These are phyloP conservation scores for Irpex rosettiformis DNA, from an alignment of 1,284 basidiomycete genomes.

Conservation along the genomic window DNA sequence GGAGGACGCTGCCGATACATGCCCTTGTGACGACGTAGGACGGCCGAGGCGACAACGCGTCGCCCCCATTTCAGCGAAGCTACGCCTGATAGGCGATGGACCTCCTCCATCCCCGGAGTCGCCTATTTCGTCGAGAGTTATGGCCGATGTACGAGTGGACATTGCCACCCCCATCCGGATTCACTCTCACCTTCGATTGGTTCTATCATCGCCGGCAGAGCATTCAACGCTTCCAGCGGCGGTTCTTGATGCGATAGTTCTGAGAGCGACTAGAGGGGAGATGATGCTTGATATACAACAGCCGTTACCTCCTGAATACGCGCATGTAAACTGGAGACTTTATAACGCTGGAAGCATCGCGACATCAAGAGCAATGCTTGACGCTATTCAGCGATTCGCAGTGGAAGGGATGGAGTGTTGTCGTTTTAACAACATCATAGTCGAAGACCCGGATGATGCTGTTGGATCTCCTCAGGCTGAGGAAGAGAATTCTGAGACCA, in stretches of 20 bases:
- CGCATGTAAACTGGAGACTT: constrained; percentile 57
- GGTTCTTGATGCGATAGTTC: constrained; percentile 54
- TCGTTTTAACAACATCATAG: constrained; percentile 44
- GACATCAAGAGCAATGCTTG: constrained; percentile 60
- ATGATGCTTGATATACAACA: constrained; percentile 49
- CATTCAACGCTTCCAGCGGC: constrained; percentile 40
- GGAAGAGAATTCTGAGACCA: constrained; percentile 10
- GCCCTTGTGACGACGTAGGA: constrained; percentile 59
- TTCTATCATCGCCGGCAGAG: constrained; percentile 51
- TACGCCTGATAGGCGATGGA: constrained; percentile 10
- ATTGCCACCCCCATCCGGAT: constrained; percentile 43
- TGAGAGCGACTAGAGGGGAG: constrained; percentile 47
- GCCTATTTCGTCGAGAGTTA: constrained; percentile 36
- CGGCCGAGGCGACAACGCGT: constrained; percentile 28
- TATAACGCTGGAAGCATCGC: constrained; percentile 60
- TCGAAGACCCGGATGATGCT: constrained; percentile 20
- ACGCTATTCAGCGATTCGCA: constrained; percentile 48
- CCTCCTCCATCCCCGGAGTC: not conserved
- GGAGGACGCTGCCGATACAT: constrained; percentile 61
- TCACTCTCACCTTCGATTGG: constrained; percentile 60
- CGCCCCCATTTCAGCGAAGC: constrained; percentile 19
- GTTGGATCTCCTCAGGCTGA: constrained; percentile 1
- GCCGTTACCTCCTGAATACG: constrained; percentile 55
- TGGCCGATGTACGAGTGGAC: constrained; percentile 54
- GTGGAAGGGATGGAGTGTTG: constrained; percentile 43